Percentiles rank a stretch among this genome's conserved stretches.
Evolutionary conservation across 1,139 yeast species (phyloP).

Genomic region (Yamadazyma membranifaciens): DNA sequence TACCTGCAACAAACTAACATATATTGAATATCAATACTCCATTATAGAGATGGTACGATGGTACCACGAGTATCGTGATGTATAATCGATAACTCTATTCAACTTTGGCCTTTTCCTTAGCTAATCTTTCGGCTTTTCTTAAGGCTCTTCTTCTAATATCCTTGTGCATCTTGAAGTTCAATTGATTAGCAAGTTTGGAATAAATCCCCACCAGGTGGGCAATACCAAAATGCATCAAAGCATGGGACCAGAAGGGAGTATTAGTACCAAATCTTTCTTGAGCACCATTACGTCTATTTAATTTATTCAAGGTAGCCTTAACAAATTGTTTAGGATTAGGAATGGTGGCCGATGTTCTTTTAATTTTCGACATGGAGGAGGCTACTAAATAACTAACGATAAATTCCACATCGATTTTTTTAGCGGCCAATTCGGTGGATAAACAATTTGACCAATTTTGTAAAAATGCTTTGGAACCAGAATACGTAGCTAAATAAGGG

Average conservation of each 20-base stretch:
- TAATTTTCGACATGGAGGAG: constrained; percentile 93
- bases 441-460: constrained; percentile 91
- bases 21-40: too few relatives aligned
- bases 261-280: constrained; percentile 83
- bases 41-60: too few relatives aligned
- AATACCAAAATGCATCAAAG: constrained; percentile 83
- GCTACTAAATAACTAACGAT: constrained; percentile 90
- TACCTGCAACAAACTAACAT: too few relatives aligned
- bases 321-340: constrained; percentile 87
- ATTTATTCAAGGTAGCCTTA: constrained; percentile 56
- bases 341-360: constrained; percentile 67
- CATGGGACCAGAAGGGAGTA: constrained; percentile 96
- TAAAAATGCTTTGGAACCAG: constrained; percentile 94
- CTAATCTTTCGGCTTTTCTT: constrained; percentile 57
- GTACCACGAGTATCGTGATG: too few relatives aligned
- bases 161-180: constrained; percentile 77
- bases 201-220: constrained; percentile 80
- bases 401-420: constrained; percentile 80
- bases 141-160: constrained; percentile 80
- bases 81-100: too few relatives aligned
- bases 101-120: constrained; percentile 1
- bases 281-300: constrained; percentile 89
- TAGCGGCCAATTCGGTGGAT: constrained; percentile 74
- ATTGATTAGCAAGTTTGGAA: constrained; percentile 62
- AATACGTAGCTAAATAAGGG: constrained; percentile 87